These are phyloP conservation scores for Phanerochaete sordida DNA, from an alignment of 768 basidiomycete species.

Conservation along the genomic window DNA sequence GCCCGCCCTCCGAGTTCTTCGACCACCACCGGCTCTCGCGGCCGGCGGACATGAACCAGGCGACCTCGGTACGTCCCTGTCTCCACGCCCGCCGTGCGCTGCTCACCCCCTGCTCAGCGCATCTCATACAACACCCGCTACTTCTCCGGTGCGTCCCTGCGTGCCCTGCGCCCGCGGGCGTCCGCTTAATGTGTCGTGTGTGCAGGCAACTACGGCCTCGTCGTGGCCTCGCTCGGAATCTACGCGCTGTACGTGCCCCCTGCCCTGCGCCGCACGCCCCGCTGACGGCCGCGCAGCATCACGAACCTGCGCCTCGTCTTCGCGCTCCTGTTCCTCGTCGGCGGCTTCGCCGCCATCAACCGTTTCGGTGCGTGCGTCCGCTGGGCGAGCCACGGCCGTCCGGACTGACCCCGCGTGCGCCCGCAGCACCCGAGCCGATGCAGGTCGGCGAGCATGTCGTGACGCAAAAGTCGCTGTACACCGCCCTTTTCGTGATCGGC, in stretches of 20 bases:
- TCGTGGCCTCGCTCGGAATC: slow-evolving; percentile 73
- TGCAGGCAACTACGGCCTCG: slow-evolving; percentile 82
- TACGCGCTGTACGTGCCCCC: slow-evolving; percentile 70
- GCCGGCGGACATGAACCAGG: slow-evolving; percentile 77
- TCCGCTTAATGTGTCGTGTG: slow-evolving; percentile 4
- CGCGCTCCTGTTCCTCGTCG: slow-evolving; percentile 83
- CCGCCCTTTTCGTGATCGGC: slow-evolving; percentile 85
- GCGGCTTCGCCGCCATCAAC: slow-evolving; percentile 89
- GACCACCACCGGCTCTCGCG: slow-evolving; percentile 80
- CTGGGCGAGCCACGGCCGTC: not conserved
- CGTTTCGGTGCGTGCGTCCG: slow-evolving; percentile 63
- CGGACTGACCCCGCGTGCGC: not conserved
- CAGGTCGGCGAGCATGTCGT: slow-evolving; percentile 78
- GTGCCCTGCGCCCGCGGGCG: too few species aligned
- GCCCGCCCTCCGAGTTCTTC: slow-evolving; percentile 76
- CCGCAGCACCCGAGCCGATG: slow-evolving; percentile 75
- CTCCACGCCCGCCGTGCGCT: not conserved
- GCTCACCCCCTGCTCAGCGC: slow-evolving; percentile 43
- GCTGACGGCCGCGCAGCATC: slow-evolving; percentile 42
- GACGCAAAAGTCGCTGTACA: slow-evolving; percentile 90
- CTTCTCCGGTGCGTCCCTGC: slow-evolving; percentile 68
- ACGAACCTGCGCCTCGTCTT: slow-evolving; percentile 81
- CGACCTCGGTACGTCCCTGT: slow-evolving; percentile 58
- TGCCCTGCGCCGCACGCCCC: slow-evolving; percentile 4
- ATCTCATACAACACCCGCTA: slow-evolving; percentile 94